Conservation (phyloP, 805 yeast species). For the Ogataea kodamae region DNA sequence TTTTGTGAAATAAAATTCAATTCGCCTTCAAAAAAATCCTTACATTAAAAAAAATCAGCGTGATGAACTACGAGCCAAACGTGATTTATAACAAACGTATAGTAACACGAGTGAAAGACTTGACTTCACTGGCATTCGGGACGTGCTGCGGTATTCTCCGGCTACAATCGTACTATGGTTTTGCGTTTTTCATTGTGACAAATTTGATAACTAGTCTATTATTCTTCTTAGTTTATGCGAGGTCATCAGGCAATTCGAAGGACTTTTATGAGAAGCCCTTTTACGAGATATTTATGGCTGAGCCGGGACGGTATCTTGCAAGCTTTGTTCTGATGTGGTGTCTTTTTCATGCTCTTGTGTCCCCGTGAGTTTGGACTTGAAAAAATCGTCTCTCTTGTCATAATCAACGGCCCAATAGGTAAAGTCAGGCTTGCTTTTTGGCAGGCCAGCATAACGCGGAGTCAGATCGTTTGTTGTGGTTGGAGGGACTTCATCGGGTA, state of each 20-base stretch:
- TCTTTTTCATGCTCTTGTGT: slow-evolving; percentile 45
- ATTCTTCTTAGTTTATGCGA: slow-evolving; percentile 34
- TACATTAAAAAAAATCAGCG: slow-evolving; percentile 11
- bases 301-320: slow-evolving; percentile 45
- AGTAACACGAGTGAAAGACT: slow-evolving; percentile 33
- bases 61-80: slow-evolving; percentile 17
- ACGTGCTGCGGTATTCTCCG: slow-evolving; percentile 53
- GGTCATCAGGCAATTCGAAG: slow-evolving; percentile 26
- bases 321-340: slow-evolving; percentile 61
- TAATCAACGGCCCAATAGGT: slow-evolving; percentile 5
- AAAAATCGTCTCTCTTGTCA: slow-evolving; percentile 4
- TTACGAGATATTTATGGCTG: slow-evolving; percentile 40
- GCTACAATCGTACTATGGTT: slow-evolving; percentile 47
- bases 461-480: background rate
- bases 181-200: slow-evolving; percentile 39
- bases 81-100: slow-evolving; percentile 19
- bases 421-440: slow-evolving; percentile 3
- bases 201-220: slow-evolving; percentile 33
- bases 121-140: slow-evolving; percentile 49
- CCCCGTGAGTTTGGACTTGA: slow-evolving; percentile 11
- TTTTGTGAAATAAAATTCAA: slow-evolving; percentile 1
- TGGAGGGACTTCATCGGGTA: slow-evolving; percentile 20
- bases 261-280: slow-evolving; percentile 40
- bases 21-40: slow-evolving; percentile 13
- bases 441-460: slow-evolving; percentile 10